These are phyloP conservation scores for Penicillium silybi DNA, from an alignment of 495 filamentous ascomycete species.

Conservation along the genomic window DNA sequence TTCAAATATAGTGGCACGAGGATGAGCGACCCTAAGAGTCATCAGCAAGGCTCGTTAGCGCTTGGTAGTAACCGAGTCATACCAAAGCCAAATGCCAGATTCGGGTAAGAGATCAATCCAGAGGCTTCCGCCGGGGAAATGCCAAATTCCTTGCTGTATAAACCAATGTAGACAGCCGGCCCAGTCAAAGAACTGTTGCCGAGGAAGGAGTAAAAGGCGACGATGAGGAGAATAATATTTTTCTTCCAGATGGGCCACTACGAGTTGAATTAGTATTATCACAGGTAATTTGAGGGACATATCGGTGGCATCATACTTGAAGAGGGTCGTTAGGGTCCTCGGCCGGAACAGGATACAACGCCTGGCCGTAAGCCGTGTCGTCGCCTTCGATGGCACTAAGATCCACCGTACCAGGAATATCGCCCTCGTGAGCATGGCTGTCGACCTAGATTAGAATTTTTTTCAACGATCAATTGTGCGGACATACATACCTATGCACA, in stretches of 20 bases:
- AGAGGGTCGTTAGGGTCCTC: slow-evolving; percentile 65
- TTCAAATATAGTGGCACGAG: slow-evolving; percentile 58
- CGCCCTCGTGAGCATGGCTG: slow-evolving; percentile 56
- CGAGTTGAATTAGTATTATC: slow-evolving; percentile 8
- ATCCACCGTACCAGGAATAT: slow-evolving; percentile 56
- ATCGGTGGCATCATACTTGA: slow-evolving; percentile 28
- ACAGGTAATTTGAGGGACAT: no score
- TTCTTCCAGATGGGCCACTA: slow-evolving; percentile 57
- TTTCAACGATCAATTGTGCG: not conserved
- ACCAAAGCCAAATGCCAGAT: slow-evolving; percentile 61
- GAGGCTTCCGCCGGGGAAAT: slow-evolving; percentile 49
- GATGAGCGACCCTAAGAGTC: slow-evolving; percentile 46
- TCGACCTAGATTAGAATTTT: not conserved
- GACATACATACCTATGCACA: slow-evolving; percentile 4
- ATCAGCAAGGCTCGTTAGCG: not conserved
- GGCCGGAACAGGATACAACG: slow-evolving; percentile 58
- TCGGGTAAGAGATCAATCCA: slow-evolving; percentile 58
- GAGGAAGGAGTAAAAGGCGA: slow-evolving; percentile 58
- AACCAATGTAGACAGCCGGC: slow-evolving; percentile 56
- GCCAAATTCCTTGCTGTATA: slow-evolving; percentile 53
- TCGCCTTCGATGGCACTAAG: slow-evolving; percentile 55
- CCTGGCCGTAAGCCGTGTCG: slow-evolving; percentile 57
- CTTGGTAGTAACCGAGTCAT: not conserved
- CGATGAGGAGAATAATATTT: slow-evolving; percentile 55
- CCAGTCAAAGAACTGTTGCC: slow-evolving; percentile 56